These are phyloP conservation scores for Venturiaceae sp. DNA, from an alignment of 2,329 filamentous ascomycete species.

Conservation along the genomic window DNA sequence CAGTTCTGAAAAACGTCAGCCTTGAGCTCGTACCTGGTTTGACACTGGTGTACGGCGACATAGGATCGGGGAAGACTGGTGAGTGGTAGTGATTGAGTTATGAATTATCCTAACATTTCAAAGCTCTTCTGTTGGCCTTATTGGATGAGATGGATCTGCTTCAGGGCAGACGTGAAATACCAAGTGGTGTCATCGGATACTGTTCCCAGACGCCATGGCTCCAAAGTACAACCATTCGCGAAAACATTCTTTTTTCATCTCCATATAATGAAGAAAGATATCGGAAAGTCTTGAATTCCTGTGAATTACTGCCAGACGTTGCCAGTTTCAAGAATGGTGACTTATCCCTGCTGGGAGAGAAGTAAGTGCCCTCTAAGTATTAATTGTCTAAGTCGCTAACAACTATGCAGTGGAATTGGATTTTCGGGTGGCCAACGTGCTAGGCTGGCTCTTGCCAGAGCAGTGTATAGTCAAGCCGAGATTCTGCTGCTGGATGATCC, in stretches of 20 bases:
- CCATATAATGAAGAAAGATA: conserved; percentile 60
- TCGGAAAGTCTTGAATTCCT: conserved; percentile 57
- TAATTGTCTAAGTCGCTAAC: neutral
- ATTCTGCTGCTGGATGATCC: conserved; percentile 50
- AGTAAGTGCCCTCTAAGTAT: conserved; percentile 48
- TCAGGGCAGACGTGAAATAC: conserved; percentile 37
- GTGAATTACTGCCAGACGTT: conserved; percentile 51
- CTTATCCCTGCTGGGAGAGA: conserved; percentile 50
- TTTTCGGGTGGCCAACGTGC: conserved; percentile 52
- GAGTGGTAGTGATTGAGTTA: too few species aligned
- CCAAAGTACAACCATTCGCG: conserved; percentile 58
- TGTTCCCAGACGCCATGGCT: conserved; percentile 59
- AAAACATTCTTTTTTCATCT: conserved; percentile 56
- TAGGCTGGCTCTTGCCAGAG: conserved; percentile 48
- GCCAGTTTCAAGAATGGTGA: conserved; percentile 54
- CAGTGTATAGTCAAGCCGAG: conserved; percentile 46
- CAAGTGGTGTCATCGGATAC: conserved; percentile 50
- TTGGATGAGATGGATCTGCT: conserved; percentile 47
- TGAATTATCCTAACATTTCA: too few species aligned
- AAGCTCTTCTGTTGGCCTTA: conserved; percentile 46
- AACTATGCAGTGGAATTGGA: conserved; percentile 37
- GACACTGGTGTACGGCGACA: conserved; percentile 42
- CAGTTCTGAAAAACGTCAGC: conserved; percentile 44
- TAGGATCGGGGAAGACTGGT: conserved; percentile 56
- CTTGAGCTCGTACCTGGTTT: conserved; percentile 46